Evolutionary conservation across 805 yeast species (phyloP).

Genomic region (Kuraishia hungarica): DNA sequence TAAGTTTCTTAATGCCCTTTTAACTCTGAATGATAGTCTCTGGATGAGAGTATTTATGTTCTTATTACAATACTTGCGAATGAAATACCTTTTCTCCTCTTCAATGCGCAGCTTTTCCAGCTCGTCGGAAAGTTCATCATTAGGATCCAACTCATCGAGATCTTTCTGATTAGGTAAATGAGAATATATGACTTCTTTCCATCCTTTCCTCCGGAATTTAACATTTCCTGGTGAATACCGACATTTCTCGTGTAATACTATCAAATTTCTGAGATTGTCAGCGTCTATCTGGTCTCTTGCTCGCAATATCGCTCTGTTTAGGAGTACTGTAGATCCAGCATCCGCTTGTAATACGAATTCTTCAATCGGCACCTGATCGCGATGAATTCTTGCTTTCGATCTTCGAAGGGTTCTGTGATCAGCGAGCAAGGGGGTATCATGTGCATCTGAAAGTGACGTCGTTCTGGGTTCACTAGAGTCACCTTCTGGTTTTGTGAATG

Average conservation of each 20-base stretch:
- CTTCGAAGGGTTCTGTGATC: neutral
- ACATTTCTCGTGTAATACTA: neutral
- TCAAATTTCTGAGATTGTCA: neutral
- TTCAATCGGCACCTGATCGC: neutral
- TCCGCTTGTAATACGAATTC: neutral
- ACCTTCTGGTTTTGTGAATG: neutral
- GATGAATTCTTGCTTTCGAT: neutral
- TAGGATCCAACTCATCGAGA: neutral
- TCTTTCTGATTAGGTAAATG: neutral
- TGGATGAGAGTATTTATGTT: neutral
- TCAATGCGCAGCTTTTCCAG: neutral
- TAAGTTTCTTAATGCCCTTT: neutral
- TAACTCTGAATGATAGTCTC: neutral
- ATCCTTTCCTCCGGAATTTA: too few relatives aligned
- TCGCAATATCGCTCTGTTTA: neutral
- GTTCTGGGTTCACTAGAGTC: neutral
- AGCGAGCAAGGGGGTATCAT: neutral
- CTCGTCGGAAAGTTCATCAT: neutral
- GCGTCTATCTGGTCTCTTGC: neutral
- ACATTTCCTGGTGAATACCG: neutral
- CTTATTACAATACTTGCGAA: neutral
- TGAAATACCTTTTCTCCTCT: neutral
- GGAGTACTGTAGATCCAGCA: neutral
- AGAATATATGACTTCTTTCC: neutral
- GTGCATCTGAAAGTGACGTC: neutral